Base-by-base conservation (phyloP, 371 early-diverging fungal species). In the Apophysomyces sp. region DNA sequence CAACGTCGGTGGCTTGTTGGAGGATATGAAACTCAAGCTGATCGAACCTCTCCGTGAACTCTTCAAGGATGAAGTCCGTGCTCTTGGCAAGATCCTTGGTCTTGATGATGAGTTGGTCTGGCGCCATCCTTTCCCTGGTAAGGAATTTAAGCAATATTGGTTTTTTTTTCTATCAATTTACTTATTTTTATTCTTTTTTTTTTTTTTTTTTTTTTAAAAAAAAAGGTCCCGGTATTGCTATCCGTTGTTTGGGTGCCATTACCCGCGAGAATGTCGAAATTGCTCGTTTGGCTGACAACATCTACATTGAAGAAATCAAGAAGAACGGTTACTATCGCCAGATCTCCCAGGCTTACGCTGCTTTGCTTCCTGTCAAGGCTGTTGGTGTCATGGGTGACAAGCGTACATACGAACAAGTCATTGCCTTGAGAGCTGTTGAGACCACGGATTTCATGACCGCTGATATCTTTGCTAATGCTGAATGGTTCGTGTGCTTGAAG, bases 381-480 rank as follows among this genome's bases (percentile, higher is more conserved):
- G 98, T 98, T 49, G 98, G 98, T 66, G 98, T 98, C 56, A 98
- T 97, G 98, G 98, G 98, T 66, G 98, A 98, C 76, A 89, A 91
- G 84, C 89, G 98, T 61, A 98, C 98, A 12, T 98, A 98, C 65
- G 98, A 98, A 81, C 97, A 98, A 82, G 94, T 95, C 57, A 96
- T 98, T 84, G 94, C 94, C 40, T 86, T 98, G 65, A 89, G 98
- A 62, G 97, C 97, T 29, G 97, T 98, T 40, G 96, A 96, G 72
- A 92, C 95, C 63, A 90, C 87, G 58, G 98, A 98, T 75, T 98
- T 96, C 69, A 98, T 98, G 98, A 96, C 98, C 39, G 98, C 98
- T 26, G 98, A 98, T 75, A 94, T 96, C 90, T 94, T 86, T 64
- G 66, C 71, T 56, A 67, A 71, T 55, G 79, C 77, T 24, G 82